Percentiles rank a stretch among this genome's conserved stretches.
These are phyloP conservation scores for Penicillium occitanis DNA, from an alignment of 2,329 filamentous ascomycete genomes.

Conservation along the genomic window DNA sequence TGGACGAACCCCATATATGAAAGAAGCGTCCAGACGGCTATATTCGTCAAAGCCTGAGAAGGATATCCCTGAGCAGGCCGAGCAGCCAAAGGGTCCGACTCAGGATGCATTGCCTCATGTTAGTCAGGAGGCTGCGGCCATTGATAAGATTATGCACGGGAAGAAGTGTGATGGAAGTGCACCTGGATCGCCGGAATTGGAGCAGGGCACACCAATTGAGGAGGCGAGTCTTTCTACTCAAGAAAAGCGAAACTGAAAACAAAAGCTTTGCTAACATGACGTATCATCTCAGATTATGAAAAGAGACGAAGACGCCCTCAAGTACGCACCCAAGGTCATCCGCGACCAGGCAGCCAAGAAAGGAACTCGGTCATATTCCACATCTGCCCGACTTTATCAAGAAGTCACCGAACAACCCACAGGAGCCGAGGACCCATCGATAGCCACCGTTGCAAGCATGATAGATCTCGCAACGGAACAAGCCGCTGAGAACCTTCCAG, in stretches of 20 bases:
- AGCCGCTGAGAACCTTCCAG: constrained; percentile 46
- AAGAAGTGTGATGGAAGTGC: constrained; percentile 40
- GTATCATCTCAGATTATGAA: constrained; percentile 56
- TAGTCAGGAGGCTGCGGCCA: constrained; percentile 64
- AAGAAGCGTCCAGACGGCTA: constrained; percentile 31
- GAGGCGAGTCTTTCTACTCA: constrained; percentile 52
- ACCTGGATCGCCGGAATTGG: constrained; percentile 57
- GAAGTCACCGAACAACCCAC: constrained; percentile 30
- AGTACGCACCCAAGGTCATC: constrained; percentile 64
- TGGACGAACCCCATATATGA: background rate
- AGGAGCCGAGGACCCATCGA: constrained; percentile 31
- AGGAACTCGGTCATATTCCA: constrained; percentile 59
- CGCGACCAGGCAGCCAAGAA: constrained; percentile 43
- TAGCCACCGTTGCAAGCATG: constrained; percentile 38
- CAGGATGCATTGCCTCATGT: constrained; percentile 59
- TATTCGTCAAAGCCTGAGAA: constrained; percentile 36
- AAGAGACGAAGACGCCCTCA: constrained; percentile 60
- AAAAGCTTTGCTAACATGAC: background rate
- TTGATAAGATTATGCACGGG: constrained; percentile 57
- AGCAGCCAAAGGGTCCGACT: constrained; percentile 47
- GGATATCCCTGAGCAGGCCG: constrained; percentile 29
- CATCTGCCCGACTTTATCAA: constrained; percentile 46
- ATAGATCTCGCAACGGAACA: constrained; percentile 36
- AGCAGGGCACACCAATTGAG: constrained; percentile 65
- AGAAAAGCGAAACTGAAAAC: background rate